phyloP scores from a whole-genome alignment of 202 grass and related monocot species.

The Bolboschoenoplectus hybrid region DNA sequence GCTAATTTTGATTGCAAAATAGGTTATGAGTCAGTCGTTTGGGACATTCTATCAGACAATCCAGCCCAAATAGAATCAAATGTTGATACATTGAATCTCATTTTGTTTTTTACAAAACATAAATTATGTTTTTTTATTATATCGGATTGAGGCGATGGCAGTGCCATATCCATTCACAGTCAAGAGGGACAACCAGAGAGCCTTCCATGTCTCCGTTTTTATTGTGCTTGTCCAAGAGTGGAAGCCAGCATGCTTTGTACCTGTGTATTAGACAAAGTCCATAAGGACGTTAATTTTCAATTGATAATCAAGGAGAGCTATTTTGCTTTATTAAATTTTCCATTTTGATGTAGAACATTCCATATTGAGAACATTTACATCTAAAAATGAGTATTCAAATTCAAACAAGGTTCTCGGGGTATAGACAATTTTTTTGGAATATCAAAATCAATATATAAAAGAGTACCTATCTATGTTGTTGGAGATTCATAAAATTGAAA shows the following conservation, averaged over 20 bases:
- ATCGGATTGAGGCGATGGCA: conserved; percentile 95
- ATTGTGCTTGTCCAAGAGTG: conserved; percentile 66
- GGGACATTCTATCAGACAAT: neutral
- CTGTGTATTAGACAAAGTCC: conserved; percentile 6
- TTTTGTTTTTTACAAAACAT: neutral
- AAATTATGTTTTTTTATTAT: neutral
- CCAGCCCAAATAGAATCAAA: neutral
- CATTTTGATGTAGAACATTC: neutral
- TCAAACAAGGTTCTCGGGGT: too few species aligned
- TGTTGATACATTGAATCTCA: neutral
- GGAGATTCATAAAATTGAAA: too few species aligned
- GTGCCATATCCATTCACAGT: conserved; percentile 98
- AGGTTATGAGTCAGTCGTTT: too few species aligned
- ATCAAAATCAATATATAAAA: too few species aligned
- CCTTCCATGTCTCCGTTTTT: conserved; percentile 45
- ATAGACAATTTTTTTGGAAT: too few species aligned
- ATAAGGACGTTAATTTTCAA: too few species aligned
- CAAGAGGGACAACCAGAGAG: conserved; percentile 66
- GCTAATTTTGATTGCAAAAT: too few species aligned
- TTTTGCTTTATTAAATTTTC: neutral
- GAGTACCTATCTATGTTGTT: too few species aligned
- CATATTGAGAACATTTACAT: neutral
- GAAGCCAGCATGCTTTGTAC: conserved; percentile 88
- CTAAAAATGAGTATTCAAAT: too few species aligned
- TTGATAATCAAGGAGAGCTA: neutral